Base-by-base conservation (phyloP, 768 basidiomycete genomes). In the Gelatoporia subvermispora region DNA sequence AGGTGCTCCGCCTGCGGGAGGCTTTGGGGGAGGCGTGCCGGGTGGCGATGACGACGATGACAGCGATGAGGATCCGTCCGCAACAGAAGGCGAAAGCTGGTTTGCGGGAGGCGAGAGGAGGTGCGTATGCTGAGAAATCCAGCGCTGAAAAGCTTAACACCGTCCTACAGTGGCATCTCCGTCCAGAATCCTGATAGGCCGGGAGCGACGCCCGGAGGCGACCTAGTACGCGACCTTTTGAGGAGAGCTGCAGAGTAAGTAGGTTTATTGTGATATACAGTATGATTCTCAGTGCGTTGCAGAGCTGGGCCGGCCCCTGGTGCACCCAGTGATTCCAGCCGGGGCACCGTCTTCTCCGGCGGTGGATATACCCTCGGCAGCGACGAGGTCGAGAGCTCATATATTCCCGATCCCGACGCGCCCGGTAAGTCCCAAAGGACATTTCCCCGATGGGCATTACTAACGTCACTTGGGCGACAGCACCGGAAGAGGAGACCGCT, bases 31-130 rank as follows among this genome's bases (percentile, higher is more conserved):
- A 1, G 45, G 47, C 9, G 54, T 22, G 36, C 60, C 56, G 55
- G 65, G 58, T 24, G 68, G 69, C 5, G 73, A 72, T 46, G 75
- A 74, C 42, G 75, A 77, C 13, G 80, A 79, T 23, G 81, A 81
- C 1, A 75, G 73, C 10, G 72, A 72, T 3, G 75, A 76, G 34
- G 72, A 71, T 7, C 68, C 65, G 8, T 73, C 75, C 37, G 70
- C 68, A 4, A 72, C 74, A 31, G 75, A 76, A 16, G 70, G 73
- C 1, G 81, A 89, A 58, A 84, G 75, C 55, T 89, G 85, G 77
- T 98, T 91, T 66, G 85, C 95, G 3, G 95, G 95, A n/a, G 95
- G 95, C 0, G 95, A 95, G 64, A 74, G 90, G 61, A 93, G 92
- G 93, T 89, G 22, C 41, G 57, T 53, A 4, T 43, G 2, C 3